phyloP scores from a whole-genome alignment of 2,329 filamentous ascomycete genomes.

The Cryphonectria nitschkei region DNA sequence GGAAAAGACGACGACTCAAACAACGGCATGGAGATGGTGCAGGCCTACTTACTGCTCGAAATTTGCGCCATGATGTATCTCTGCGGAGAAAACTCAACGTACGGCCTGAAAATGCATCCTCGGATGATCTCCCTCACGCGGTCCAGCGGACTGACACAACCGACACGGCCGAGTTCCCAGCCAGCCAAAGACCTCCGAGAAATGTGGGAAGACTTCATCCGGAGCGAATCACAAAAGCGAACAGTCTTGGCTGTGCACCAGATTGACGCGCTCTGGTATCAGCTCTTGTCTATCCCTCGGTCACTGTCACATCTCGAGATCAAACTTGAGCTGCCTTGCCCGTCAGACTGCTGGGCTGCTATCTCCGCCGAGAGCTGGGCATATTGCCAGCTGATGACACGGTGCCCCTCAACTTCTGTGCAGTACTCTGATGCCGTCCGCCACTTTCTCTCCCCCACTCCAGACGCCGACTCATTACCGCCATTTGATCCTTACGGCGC shows the following conservation, averaged over 20 bases:
- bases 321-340: conserved; percentile 48
- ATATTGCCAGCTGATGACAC: conserved; percentile 37
- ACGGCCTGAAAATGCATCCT: conserved; percentile 44
- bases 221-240: conserved; percentile 45
- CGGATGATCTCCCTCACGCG: conserved; percentile 45
- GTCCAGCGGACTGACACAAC: conserved; percentile 41
- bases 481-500: conserved; percentile 46
- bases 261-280: conserved; percentile 48
- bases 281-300: conserved; percentile 44
- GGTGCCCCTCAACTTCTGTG: conserved; percentile 29
- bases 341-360: conserved; percentile 43
- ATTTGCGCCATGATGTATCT: conserved; percentile 49
- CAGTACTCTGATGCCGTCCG: conserved; percentile 44
- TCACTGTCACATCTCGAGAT: conserved; percentile 46
- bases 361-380: conserved; percentile 42
- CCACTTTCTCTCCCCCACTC: conserved; percentile 40
- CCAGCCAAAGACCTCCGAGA: conserved; percentile 40
- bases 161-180: conserved; percentile 27
- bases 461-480: conserved; percentile 36
- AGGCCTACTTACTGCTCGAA: conserved; percentile 45
- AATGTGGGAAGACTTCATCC: conserved; percentile 44
- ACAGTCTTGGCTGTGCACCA: conserved; percentile 48
- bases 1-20: conserved; percentile 31
- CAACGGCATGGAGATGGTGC: conserved; percentile 38
- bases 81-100: conserved; percentile 41